Evolutionary conservation across 345 rosid species (phyloP).

Genomic region (Excoecaria agallocha): DNA sequence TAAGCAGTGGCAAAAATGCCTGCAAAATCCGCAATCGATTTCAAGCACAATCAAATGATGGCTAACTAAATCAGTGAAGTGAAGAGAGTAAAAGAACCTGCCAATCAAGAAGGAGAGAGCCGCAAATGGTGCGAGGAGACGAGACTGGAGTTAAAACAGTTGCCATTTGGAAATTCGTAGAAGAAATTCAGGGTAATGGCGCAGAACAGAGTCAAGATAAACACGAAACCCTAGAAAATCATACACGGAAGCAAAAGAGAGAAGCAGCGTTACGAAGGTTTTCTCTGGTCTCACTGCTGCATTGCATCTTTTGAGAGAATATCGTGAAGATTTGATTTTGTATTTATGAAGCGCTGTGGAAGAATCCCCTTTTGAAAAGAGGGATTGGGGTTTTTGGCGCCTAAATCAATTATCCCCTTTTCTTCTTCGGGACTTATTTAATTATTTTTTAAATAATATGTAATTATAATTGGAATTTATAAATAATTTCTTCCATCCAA

Average conservation of each 20-base stretch:
- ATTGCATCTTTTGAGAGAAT: not conserved
- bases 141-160: constrained; percentile 17
- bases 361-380: constrained; percentile 2
- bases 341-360: not conserved
- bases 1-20: not conserved
- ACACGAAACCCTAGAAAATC: constrained; percentile 15
- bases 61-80: not conserved
- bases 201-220: not conserved
- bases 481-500: too few species aligned
- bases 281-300: not conserved
- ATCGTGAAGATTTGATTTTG: not conserved
- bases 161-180: constrained; percentile 12
- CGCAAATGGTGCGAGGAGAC: constrained; percentile 56
- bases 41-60: not conserved
- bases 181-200: not conserved
- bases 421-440: not conserved
- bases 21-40: not conserved
- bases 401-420: not conserved
- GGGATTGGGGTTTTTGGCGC: constrained; percentile 3
- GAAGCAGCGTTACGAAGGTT: not conserved
- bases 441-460: not conserved
- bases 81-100: constrained; percentile 46
- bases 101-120: constrained; percentile 70
- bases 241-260: not conserved
- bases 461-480: not conserved